Base-by-base conservation (phyloP, 805 yeast genomes). In the Jamesozyma hellenica region DNA sequence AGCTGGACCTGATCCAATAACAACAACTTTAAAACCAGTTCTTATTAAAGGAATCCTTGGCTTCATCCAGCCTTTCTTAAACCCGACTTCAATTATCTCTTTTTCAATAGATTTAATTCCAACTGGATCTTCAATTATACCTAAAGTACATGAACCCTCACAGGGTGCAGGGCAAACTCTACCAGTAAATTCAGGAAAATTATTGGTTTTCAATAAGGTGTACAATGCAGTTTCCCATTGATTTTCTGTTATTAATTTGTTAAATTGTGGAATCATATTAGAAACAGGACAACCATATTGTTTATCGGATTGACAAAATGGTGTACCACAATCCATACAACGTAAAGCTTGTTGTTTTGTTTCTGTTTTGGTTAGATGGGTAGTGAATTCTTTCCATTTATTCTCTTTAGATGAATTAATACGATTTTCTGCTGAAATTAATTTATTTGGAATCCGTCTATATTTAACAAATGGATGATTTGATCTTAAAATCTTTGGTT, bases 311-410 rank as follows among this genome's bases (percentile, higher is more conserved):
- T 90, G 94, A 72, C 98, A 90, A 77, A 90, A 90, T 43, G 98
- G 98, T 53, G 92, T 94, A 71, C 98, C 98, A 72, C 98, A 90
- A 66, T 90, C 97, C 95, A 92, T 90, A 74, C 98, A 90, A 65
- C 98, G 78, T 13, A 97, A 96, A 42, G 97, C 84, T 69, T 90
- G 96, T 60, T 73, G 75, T 60, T 79, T 75, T 56, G 90, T 79
- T 50, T 92, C 97, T 38, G 82, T 87, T 64, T 84, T 82, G 42
- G 86, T 70, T 52, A 90, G 70, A 41, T 95, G 76, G 25, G 18
- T 12, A 76, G 66, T 78, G 61, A 90, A 72, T 66, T 90, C 97
- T 48, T 81, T 75, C 97, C 97, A 92, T 65, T 92, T 96, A 53
- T 73, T 72, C 41, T 32, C 34, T 6, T 23, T n/a, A 10, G n/a